A percentile compares a stretch with the other conserved stretches of the same genome.
These are phyloP conservation scores for Garcia nutans DNA, from an alignment of 345 rosid genomes.

Conservation along the genomic window DNA sequence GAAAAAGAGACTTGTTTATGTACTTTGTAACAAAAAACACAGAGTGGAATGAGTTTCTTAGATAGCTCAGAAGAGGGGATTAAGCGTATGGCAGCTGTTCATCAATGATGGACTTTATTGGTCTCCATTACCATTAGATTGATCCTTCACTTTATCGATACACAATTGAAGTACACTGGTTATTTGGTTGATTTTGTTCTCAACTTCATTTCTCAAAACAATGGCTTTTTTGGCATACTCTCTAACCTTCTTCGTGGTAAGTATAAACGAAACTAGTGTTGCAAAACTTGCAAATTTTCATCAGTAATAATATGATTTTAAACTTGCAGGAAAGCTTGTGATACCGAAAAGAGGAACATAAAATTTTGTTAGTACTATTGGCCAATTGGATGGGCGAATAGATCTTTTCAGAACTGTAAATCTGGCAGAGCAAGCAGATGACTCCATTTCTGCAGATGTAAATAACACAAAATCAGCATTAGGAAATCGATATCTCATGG, in stretches of 20 bases:
- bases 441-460: constrained; percentile 26
- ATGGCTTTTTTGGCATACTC: constrained; percentile 53
- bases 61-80: constrained; percentile 41
- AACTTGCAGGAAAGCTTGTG: constrained; percentile 48
- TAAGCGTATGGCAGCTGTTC: constrained; percentile 30
- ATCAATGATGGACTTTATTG: constrained; percentile 54
- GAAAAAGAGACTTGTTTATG: constrained; percentile 44
- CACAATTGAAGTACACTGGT: constrained; percentile 65
- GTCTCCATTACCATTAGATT: constrained; percentile 56
- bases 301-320: neutral
- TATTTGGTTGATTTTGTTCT: constrained; percentile 55
- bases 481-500: constrained; percentile 54
- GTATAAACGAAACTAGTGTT: no score
- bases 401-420: constrained; percentile 38
- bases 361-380: constrained; percentile 54
- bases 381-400: constrained; percentile 67
- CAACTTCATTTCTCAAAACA: constrained; percentile 60
- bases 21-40: constrained; percentile 42
- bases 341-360: constrained; percentile 59
- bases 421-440: constrained; percentile 31
- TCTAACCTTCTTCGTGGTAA: constrained; percentile 46
- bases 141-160: constrained; percentile 44
- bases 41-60: constrained; percentile 52
- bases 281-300: no score
- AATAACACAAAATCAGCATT: constrained; percentile 19